Percentiles rank a stretch among this genome's conserved stretches.
phyloP scores from a whole-genome alignment of 495 filamentous ascomycete genomes.

The Melanomma pulvis-pyrius region DNA sequence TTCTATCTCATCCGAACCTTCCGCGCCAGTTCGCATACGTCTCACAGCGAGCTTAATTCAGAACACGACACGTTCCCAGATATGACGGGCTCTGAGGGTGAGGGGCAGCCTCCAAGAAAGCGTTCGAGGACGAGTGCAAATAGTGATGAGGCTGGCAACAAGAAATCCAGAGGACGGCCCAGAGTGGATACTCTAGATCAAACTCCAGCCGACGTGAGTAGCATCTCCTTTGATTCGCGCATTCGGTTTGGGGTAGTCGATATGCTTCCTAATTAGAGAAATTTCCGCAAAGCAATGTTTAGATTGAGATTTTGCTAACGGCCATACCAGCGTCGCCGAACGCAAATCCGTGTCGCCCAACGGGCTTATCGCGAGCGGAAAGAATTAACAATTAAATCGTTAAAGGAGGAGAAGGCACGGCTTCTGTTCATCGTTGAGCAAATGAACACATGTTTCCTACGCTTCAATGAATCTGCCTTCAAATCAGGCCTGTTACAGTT shows the following conservation, averaged over 20 bases:
- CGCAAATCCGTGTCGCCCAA: conserved; percentile 86
- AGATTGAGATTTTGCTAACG: conserved; percentile 12
- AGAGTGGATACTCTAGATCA: conserved; percentile 72
- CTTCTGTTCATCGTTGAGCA: conserved; percentile 69
- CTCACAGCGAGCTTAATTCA: neutral
- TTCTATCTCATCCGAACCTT: neutral
- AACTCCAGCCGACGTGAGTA: conserved; percentile 50
- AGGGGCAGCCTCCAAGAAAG: conserved; percentile 35
- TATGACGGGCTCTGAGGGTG: conserved; percentile 36
- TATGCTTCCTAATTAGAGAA: neutral
- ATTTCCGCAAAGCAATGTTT: neutral
- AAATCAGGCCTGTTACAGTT: conserved; percentile 52
- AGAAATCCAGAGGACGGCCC: conserved; percentile 61
- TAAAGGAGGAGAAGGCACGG: conserved; percentile 67
- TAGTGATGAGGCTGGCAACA: conserved; percentile 33
- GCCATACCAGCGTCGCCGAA: conserved; percentile 68
- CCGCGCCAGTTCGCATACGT: neutral
- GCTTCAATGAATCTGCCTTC: conserved; percentile 65
- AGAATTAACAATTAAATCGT: conserved; percentile 74
- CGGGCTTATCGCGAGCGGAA: conserved; percentile 83
- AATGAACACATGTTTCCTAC: conserved; percentile 72
- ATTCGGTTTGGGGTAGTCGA: neutral
- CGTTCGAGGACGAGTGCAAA: conserved; percentile 25
- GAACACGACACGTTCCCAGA: neutral
- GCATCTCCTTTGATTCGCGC: conserved; percentile 2